Percentiles rank a stretch among this genome's conserved stretches.
These are phyloP conservation scores for Nicotiana benthamiana DNA, from an alignment of 257 asterid species.

Conservation along the genomic window DNA sequence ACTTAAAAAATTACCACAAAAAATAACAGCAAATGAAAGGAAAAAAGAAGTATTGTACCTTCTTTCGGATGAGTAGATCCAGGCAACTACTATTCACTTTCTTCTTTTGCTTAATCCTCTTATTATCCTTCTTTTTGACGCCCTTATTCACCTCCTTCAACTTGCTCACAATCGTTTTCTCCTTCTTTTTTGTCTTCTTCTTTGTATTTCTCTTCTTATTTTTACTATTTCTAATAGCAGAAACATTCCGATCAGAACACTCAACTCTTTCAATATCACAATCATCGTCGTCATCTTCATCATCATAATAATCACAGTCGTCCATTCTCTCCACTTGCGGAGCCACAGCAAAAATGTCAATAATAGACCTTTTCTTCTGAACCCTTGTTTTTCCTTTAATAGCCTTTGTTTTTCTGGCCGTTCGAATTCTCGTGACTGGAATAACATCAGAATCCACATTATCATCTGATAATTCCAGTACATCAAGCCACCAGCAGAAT, in stretches of 20 bases:
- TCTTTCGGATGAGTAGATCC: conserved; percentile 21
- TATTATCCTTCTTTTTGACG: conserved; percentile 21
- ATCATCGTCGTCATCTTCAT: not conserved
- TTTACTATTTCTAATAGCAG: conserved; percentile 10
- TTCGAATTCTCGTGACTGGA: conserved; percentile 11
- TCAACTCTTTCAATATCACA: conserved; percentile 3
- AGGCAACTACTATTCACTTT: conserved; percentile 11
- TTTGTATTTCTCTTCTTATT: conserved; percentile 16
- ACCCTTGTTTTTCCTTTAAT: conserved; percentile 28
- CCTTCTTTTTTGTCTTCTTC: conserved; percentile 8
- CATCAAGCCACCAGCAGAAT: conserved; percentile 69
- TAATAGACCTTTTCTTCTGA: conserved; percentile 67
- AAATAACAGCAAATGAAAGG: not conserved
- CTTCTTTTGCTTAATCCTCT: conserved; percentile 19
- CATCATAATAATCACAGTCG: conserved; percentile 17
- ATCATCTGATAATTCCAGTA: conserved; percentile 14
- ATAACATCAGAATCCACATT: conserved; percentile 16
- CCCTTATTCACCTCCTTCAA: conserved; percentile 25
- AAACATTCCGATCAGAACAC: conserved; percentile 10
- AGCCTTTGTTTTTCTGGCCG: conserved; percentile 7
- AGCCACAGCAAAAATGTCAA: conserved; percentile 60
- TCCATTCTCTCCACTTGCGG: conserved; percentile 40
- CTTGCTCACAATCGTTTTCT: conserved; percentile 16
- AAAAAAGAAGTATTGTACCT: conserved; percentile 28
- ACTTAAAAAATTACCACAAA: not conserved